phyloP scores from a whole-genome alignment of 768 basidiomycete genomes.

The Lentinula lateritia region DNA sequence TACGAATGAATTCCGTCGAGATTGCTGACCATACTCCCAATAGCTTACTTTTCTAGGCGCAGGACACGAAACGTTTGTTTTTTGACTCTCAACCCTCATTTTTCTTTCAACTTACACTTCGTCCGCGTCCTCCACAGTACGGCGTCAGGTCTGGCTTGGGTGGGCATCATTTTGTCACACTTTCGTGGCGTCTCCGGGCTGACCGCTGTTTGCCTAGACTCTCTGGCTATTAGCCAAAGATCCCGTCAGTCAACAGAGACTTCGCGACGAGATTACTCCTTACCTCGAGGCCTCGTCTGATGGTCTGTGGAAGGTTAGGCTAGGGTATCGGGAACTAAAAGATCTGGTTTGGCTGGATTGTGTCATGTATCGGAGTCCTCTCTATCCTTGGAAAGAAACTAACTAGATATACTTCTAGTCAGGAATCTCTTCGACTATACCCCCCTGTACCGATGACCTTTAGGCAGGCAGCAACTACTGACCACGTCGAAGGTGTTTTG shows the following conservation, averaged over 20 bases:
- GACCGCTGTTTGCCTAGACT: slow-evolving; percentile 21
- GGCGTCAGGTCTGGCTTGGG: slow-evolving; percentile 37
- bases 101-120: neutral
- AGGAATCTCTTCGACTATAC: slow-evolving; percentile 34
- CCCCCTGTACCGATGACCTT: slow-evolving; percentile 35
- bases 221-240: slow-evolving; percentile 51
- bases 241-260: slow-evolving; percentile 38
- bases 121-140: neutral
- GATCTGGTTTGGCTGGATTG: slow-evolving; percentile 35
- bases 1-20: neutral
- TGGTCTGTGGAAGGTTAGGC: slow-evolving; percentile 19
- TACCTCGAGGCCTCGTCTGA: slow-evolving; percentile 17
- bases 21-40: neutral
- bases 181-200: neutral
- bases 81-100: neutral
- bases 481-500: slow-evolving; percentile 33
- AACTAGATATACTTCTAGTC: slow-evolving; percentile 15
- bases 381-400: neutral
- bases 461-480: slow-evolving; percentile 30
- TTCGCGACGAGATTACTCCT: slow-evolving; percentile 48
- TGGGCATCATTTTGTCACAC: slow-evolving; percentile 11
- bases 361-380: neutral
- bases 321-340: slow-evolving; percentile 34
- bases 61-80: slow-evolving; percentile 23
- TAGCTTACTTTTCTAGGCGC: slow-evolving; percentile 2